Base-by-base conservation (phyloP, 2,329 filamentous ascomycete genomes). In the Aureobasidium pullulans region DNA sequence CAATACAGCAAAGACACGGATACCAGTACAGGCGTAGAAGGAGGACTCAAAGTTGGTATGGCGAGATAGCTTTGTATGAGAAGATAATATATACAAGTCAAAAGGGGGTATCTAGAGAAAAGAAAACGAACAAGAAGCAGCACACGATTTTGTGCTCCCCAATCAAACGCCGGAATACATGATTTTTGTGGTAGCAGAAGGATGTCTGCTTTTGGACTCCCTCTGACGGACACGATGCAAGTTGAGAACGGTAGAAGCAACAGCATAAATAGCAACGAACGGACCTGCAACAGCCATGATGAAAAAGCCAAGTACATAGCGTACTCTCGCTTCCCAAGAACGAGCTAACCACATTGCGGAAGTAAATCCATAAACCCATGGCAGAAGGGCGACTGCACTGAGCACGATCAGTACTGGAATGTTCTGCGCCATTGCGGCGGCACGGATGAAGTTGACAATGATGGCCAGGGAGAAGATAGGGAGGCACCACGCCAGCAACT, bases 251-350 rank as follows among this genome's bases (percentile, higher is more conserved):
- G 76, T 76, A 60, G 77, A 77, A 1, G 72, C 62, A 11, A 78
- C 61, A 34, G 77, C 71, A 40, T 75, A 66, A 29, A 78, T 73
- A 64, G 77, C 77, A 64, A 77, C 69, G 47, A 77, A 73, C 0
- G 76, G 75, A 1, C 70, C 69, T 31, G 62, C 62, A 13, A 68
- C 57, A 15, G 66, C 59, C 57, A 68, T 69, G 15, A 71, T 62
- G n/a, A 54, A 32, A 15, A 71, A 60, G 4, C 70, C 70, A 2
- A 66, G 29, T 8, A 71, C 56, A 49, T 66, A 71, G 34, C 70
- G 69, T 8, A 60, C 23, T 7, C 69, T 64, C 40, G 68, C 67
- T 36, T 65, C 44, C 53, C 53, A 57, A 44, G 34, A 65, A 28
- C 63, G 64, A n/a, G 66, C 67, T 43, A 70, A 57, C 67, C 69